Evolutionary conservation across 1,284 basidiomycete species (phyloP).

Genomic region (Paramarasmius palmivorus): DNA sequence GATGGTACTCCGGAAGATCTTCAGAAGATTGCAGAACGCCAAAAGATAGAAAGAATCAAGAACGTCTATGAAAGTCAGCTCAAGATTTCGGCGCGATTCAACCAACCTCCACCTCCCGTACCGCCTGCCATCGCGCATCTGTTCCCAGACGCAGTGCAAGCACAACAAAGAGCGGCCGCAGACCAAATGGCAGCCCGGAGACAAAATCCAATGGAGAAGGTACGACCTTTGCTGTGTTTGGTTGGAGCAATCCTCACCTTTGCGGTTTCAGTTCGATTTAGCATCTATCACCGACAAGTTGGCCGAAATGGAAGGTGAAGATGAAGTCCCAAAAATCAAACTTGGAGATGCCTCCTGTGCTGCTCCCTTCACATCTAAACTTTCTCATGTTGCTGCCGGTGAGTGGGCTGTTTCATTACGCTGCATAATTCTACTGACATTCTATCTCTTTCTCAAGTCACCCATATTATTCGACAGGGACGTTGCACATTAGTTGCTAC

Average conservation of each 20-base stretch:
- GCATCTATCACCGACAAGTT: constrained; percentile 86
- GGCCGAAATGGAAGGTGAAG: constrained; percentile 90
- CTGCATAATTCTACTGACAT: not conserved
- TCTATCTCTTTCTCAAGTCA: constrained; percentile 50
- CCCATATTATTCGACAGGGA: constrained; percentile 95
- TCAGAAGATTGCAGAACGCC: constrained; percentile 90
- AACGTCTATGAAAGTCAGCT: constrained; percentile 95
- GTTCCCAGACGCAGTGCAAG: constrained; percentile 88
- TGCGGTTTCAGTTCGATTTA: constrained; percentile 74
- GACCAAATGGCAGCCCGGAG: constrained; percentile 66
- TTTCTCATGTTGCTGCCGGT: constrained; percentile 93
- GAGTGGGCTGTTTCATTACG: constrained; percentile 31
- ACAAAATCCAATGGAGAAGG: constrained; percentile 90
- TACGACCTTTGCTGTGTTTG: constrained; percentile 30
- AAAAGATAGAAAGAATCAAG: constrained; percentile 86
- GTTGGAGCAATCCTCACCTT: not conserved
- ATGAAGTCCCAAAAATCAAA: constrained; percentile 94
- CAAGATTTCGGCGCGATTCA: constrained; percentile 85
- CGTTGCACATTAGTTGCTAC: constrained; percentile 96
- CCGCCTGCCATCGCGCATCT: constrained; percentile 81
- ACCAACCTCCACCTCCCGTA: constrained; percentile 89
- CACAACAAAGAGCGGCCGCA: constrained; percentile 77
- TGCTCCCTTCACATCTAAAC: constrained; percentile 94
- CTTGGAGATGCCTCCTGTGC: constrained; percentile 96
- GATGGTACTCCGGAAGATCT: constrained; percentile 91